phyloP scores from a whole-genome alignment of 2,329 filamentous ascomycete genomes.

The Ambrosiella beaveri region DNA sequence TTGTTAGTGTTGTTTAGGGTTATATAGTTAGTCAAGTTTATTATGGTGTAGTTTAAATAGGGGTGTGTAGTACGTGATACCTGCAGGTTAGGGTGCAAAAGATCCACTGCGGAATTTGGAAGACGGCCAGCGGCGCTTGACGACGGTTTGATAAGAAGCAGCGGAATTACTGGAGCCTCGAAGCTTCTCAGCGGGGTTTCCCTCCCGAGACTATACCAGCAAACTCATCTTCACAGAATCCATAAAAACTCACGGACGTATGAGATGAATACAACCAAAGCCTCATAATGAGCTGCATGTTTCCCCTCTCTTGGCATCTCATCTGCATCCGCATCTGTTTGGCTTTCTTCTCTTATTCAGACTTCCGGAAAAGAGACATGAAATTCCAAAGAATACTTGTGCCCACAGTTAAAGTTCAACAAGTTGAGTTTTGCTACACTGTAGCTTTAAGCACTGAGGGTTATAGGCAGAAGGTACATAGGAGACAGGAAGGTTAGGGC shows the following conservation, averaged over 20 bases:
- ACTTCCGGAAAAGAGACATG: no score
- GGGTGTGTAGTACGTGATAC: background rate
- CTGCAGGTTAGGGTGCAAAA: background rate
- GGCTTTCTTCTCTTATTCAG: no score
- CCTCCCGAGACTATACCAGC: background rate
- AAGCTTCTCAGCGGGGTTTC: background rate
- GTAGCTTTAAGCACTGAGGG: no score
- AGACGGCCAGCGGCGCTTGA: constrained; percentile 9
- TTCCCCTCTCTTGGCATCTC: background rate
- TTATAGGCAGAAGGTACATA: no score
- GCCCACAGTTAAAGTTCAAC: no score
- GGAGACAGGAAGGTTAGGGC: no score
- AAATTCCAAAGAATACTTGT: no score
- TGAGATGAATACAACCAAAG: background rate
- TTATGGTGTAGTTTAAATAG: background rate
- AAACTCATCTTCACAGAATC: no score
- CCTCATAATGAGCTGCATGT: background rate
- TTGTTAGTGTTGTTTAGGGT: background rate
- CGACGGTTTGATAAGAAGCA: background rate
- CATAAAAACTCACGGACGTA: background rate
- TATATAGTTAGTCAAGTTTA: no score
- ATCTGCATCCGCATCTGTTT: no score
- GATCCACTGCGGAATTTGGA: background rate
- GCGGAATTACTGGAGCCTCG: background rate
- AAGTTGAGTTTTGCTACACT: no score